Evolutionary conservation across 208 protist genomes (phyloP).

Genomic region (Polymyxa betae): DNA sequence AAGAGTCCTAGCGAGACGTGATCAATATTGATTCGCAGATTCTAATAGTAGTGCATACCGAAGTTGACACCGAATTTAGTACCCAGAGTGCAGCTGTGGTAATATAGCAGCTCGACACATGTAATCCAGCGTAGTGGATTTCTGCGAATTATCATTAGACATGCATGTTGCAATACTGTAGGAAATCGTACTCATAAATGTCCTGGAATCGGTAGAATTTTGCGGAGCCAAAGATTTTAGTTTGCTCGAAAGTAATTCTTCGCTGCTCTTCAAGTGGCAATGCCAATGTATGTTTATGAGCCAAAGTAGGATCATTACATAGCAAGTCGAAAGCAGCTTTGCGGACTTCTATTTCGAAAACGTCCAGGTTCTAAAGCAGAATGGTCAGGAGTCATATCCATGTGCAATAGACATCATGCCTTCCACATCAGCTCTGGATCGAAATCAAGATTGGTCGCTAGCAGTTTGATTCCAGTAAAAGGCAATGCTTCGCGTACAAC

Average conservation of each 20-base stretch:
- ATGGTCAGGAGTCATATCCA: background rate
- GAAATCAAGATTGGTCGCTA: conserved; percentile 21
- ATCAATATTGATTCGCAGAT: background rate
- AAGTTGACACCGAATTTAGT: conserved; percentile 48
- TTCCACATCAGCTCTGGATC: conserved; percentile 22
- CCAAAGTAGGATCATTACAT: background rate
- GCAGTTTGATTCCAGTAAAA: conserved; percentile 23
- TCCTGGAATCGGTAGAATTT: conserved; percentile 50
- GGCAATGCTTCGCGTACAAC: conserved; percentile 26
- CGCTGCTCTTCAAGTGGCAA: conserved; percentile 1
- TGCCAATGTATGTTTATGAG: background rate
- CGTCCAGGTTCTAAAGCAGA: background rate
- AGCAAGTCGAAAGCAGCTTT: background rate
- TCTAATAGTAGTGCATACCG: background rate
- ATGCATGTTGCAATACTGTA: background rate
- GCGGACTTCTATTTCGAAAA: background rate
- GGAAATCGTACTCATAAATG: background rate
- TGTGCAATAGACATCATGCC: background rate
- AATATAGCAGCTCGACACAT: conserved; percentile 22
- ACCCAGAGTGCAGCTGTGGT: background rate
- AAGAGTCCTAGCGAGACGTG: background rate
- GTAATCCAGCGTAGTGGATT: conserved; percentile 27
- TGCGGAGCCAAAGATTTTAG: background rate
- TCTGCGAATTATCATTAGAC: background rate
- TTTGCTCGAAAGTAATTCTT: background rate